Base-by-base conservation (phyloP, 257 asterid genomes). In the Eucommia ulmoides region DNA sequence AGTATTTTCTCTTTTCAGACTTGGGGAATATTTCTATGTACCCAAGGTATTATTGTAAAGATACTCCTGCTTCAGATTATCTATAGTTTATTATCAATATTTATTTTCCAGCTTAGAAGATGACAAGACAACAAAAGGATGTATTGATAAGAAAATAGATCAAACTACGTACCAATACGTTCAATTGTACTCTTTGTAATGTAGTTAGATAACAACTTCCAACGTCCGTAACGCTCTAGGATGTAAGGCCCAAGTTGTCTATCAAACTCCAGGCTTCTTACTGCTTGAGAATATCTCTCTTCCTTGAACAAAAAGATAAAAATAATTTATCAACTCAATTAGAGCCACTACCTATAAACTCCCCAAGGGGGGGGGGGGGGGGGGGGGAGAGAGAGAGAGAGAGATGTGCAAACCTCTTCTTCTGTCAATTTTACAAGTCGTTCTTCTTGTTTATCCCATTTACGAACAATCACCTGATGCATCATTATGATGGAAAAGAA, bases 231-330 rank as follows among this genome's bases (percentile, higher is more conserved):
- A 53, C 65, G 80, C 35, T 74, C 69, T 63, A 80, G 67, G 61
- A 74, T 29, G 64, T 91, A 85, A 55, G 96, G 94, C 57, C 98
- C 96, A 61, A 91, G 85, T 21, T 86, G 77, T 54, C 58, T 70
- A 63, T 83, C 98, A 61, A 91, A 91, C 65, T 91, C 96, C 75
- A 91, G 49, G 52, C 78, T 73, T 67, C 67, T 80, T 71, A 86
- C 98, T 8, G 94, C 86, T 33, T 61, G 71, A 23, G 70, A 64
- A 64, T 80, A 91, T 64, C 88, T 70, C 59, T 69, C 88, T 64
- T 77, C 96, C 98, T 91, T 60, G 47, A 68, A 15, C 19, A 24
- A 60, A 50, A 46, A 14, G 38, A 64, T 11, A 26, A 45, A 23
- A 60, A 50, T 41, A 1, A 33, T n/a, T 23, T 35, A 52, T 47